Conservation (phyloP, 78 protist species). For the Dictyostelium purpureum region DNA sequence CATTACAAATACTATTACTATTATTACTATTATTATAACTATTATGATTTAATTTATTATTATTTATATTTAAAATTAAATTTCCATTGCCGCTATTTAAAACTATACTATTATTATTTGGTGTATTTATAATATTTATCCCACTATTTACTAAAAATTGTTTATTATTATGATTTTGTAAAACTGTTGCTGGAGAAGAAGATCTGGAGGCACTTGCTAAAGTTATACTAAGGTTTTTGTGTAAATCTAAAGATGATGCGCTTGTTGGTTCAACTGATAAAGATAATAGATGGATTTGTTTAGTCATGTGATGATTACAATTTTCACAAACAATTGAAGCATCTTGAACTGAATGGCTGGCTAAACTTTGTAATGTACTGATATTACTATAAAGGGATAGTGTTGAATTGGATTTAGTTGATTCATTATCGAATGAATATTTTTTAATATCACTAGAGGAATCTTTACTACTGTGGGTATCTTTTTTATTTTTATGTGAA, state of each 20-base stretch:
- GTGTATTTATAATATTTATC: background rate
- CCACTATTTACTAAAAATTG: slow-evolving; percentile 10
- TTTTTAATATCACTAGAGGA: background rate
- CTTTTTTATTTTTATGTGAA: background rate
- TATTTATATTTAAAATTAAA: background rate
- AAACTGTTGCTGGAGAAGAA: background rate
- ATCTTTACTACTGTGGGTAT: too few relatives aligned
- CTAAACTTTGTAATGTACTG: background rate
- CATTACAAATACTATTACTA: background rate
- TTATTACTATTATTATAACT: background rate
- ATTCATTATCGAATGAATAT: background rate
- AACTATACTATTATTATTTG: background rate
- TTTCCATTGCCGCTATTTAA: background rate
- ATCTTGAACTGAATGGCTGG: background rate
- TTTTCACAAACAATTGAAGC: background rate
- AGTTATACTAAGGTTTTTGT: background rate
- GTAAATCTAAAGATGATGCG: background rate
- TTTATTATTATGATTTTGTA: background rate
- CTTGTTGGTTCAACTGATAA: slow-evolving; percentile 6
- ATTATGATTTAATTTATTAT: background rate
- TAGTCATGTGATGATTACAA: slow-evolving; percentile 28
- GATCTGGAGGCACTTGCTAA: background rate
- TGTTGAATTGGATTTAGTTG: background rate
- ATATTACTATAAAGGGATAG: background rate
- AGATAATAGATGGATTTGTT: background rate